Evolutionary conservation across 2,329 filamentous ascomycete genomes (phyloP).

Genomic region (Clarireedia paspali): DNA sequence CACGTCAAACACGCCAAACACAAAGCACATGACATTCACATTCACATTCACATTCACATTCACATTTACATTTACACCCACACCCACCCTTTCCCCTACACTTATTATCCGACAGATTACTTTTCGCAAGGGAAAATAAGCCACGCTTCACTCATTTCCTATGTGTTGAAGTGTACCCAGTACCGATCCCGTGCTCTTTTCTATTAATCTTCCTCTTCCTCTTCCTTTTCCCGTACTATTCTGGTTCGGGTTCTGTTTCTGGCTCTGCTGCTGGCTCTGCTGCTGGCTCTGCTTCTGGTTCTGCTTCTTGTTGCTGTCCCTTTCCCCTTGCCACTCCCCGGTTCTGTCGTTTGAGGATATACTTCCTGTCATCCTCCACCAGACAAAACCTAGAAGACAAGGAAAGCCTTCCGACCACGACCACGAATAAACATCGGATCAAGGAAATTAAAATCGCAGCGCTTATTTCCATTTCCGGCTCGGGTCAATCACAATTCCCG

Average conservation of each 20-base stretch:
- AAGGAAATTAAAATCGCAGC: background rate
- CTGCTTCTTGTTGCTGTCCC: no score
- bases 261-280: no score
- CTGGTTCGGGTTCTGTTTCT: no score
- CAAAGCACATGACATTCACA: background rate
- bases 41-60: no score
- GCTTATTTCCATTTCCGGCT: background rate
- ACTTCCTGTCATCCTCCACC: background rate
- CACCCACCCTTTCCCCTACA: no score
- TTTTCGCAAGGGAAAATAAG: no score
- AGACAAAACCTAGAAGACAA: background rate
- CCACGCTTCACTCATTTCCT: background rate
- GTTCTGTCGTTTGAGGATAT: background rate
- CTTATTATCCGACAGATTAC: no score
- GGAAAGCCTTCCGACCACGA: background rate
- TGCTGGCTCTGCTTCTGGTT: no score
- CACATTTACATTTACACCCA: no score
- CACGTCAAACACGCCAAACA: background rate
- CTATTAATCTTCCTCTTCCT: background rate
- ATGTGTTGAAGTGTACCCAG: no score
- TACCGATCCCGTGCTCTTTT: background rate
- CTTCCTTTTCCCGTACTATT: no score
- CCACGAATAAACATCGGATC: background rate
- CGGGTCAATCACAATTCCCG: background rate
- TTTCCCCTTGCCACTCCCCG: background rate